Evolutionary conservation across 352 stramenopile genomes (phyloP).

Genomic region (Discostella stelligera): DNA sequence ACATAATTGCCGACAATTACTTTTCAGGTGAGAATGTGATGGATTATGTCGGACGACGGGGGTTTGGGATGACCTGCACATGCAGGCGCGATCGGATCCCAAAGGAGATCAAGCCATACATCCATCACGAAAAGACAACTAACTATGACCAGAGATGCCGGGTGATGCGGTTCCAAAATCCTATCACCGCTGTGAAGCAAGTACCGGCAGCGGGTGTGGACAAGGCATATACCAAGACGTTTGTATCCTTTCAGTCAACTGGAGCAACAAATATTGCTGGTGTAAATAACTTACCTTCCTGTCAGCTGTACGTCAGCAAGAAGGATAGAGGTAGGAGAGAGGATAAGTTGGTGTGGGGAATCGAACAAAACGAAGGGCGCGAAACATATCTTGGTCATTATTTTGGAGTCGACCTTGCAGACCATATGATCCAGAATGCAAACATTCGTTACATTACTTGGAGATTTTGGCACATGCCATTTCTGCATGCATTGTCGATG

Average conservation of each 20-base stretch:
- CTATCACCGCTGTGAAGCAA: slow-evolving; percentile 1
- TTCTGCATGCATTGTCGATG: background rate
- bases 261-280: too few species aligned
- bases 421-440: slow-evolving; percentile 9
- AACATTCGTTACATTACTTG: slow-evolving; percentile 5
- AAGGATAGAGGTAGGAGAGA: background rate
- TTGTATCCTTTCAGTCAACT: too few species aligned
- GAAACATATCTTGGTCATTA: slow-evolving; percentile 8
- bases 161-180: background rate
- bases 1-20: background rate
- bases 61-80: background rate
- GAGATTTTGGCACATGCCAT: slow-evolving; percentile 6
- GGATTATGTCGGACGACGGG: background rate
- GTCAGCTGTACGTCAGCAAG: background rate
- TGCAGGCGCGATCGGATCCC: background rate
- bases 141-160: background rate
- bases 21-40: background rate
- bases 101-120: background rate
- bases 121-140: background rate
- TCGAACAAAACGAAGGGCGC: slow-evolving; percentile 13
- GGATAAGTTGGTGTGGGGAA: slow-evolving; percentile 5
- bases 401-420: slow-evolving; percentile 3
- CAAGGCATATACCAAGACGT: background rate
- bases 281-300: background rate
- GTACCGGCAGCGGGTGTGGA: background rate